phyloP scores from a whole-genome alignment of 164 flowering plant genomes.

The Macadamia tetraphylla region DNA sequence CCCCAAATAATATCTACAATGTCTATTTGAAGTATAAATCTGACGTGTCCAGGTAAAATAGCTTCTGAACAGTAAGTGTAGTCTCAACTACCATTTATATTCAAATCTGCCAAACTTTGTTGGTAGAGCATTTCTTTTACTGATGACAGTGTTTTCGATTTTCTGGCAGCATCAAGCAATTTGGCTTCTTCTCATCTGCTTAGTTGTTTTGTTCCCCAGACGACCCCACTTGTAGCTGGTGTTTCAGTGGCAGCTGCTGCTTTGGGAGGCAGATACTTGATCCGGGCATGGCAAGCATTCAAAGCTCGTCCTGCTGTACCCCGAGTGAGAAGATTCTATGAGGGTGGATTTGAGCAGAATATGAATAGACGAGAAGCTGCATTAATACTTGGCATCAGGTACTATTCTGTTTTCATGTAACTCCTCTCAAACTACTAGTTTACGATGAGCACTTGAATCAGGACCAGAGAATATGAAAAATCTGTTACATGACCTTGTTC shows the following conservation, averaged over 20 bases:
- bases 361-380: slow-evolving; percentile 36
- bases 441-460: not conserved
- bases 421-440: not conserved
- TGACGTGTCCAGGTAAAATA: no score
- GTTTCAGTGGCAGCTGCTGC: slow-evolving; percentile 33
- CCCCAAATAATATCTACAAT: no score
- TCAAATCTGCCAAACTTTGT: no score
- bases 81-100: no score
- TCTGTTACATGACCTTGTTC: not conserved
- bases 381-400: slow-evolving; percentile 30
- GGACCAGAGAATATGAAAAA: not conserved
- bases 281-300: slow-evolving; percentile 26
- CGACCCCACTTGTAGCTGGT: slow-evolving; percentile 17
- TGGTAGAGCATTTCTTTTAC: no score
- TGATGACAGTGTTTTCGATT: no score
- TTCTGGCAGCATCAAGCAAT: not conserved
- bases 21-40: no score
- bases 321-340: slow-evolving; percentile 23
- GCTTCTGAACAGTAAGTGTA: no score
- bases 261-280: slow-evolving; percentile 22
- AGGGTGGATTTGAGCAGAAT: slow-evolving; percentile 24
- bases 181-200: not conserved
- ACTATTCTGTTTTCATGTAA: not conserved
- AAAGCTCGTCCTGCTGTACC: slow-evolving; percentile 21
- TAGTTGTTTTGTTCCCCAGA: slow-evolving; percentile 9